Conservation (phyloP, 2,329 filamentous ascomycete genomes). For the Rugonectria rugulosa region DNA sequence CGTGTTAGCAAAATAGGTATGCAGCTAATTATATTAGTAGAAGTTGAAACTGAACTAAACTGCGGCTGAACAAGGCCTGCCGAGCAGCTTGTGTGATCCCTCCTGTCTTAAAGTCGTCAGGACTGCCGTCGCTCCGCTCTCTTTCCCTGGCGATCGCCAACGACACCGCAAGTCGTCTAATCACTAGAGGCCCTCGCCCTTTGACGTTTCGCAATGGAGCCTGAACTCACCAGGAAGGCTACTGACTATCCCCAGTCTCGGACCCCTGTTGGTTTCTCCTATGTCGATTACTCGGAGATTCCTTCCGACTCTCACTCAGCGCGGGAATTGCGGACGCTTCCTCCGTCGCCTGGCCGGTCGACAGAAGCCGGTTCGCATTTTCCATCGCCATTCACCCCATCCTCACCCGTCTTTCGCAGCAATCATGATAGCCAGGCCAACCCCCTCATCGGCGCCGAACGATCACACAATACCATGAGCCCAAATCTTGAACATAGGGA, state of each 20-base stretch:
- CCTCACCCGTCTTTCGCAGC: conserved; percentile 4
- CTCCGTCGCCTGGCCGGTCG: conserved; percentile 3
- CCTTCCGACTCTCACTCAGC: background rate
- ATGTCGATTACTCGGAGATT: conserved; percentile 4
- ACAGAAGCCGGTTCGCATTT: background rate
- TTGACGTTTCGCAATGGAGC: background rate
- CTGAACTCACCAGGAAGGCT: background rate
- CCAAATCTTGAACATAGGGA: background rate
- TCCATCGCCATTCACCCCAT: conserved; percentile 10
- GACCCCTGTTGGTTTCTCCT: background rate
- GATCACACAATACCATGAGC: background rate
- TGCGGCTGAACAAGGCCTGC: too few relatives aligned
- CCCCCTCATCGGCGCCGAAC: conserved; percentile 1
- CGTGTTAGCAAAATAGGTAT: too few relatives aligned
- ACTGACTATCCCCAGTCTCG: background rate
- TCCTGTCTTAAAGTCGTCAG: too few relatives aligned
- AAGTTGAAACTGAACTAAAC: too few relatives aligned
- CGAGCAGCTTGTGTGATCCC: too few relatives aligned
- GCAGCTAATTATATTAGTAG: too few relatives aligned
- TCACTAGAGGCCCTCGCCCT: background rate
- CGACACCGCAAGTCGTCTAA: too few relatives aligned
- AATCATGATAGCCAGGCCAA: conserved; percentile 13
- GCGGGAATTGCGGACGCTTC: background rate
- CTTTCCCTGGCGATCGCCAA: too few relatives aligned
- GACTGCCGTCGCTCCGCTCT: too few relatives aligned